These are phyloP conservation scores for Aspergillus bertholletiae DNA, from an alignment of 495 filamentous ascomycete species.

Conservation along the genomic window DNA sequence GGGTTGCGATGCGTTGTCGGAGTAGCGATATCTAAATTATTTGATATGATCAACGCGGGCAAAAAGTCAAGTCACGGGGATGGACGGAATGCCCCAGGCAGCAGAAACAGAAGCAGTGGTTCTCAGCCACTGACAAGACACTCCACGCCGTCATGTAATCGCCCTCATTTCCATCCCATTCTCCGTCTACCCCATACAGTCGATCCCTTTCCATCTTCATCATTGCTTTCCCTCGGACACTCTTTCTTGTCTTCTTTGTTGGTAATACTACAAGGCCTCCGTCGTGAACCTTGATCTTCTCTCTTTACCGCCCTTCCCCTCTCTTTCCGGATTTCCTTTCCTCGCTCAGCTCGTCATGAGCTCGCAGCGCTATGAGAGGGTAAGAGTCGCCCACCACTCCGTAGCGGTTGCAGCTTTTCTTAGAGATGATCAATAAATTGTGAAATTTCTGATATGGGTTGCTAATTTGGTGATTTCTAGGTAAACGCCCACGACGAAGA, in stretches of 20 bases:
- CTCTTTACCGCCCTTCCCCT: conserved; percentile 3
- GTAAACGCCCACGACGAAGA: conserved; percentile 52
- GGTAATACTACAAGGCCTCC: background rate
- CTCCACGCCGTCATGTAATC: background rate
- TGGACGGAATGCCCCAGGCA: conserved; percentile 7
- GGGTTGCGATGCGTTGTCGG: background rate
- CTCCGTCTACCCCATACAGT: conserved; percentile 4
- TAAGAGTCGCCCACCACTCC: conserved; percentile 38
- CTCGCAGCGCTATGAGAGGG: conserved; percentile 83
- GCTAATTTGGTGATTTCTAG: conserved; percentile 29
- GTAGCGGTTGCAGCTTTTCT: background rate
- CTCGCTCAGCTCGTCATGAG: conserved; percentile 59
- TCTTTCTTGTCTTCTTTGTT: conserved; percentile 7
- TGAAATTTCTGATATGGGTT: background rate
- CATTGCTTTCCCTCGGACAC: conserved; percentile 1
- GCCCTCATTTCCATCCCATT: background rate
- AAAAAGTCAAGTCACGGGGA: conserved; percentile 16
- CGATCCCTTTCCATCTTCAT: conserved; percentile 12
- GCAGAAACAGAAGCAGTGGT: background rate
- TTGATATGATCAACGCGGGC: background rate
- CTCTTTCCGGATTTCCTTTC: conserved; percentile 13
- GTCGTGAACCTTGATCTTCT: background rate
- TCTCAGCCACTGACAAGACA: background rate
- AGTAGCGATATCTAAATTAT: background rate
- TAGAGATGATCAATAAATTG: background rate